These are phyloP conservation scores for Gigaspora rosea DNA, from an alignment of 192 early-diverging fungal species.

Conservation along the genomic window DNA sequence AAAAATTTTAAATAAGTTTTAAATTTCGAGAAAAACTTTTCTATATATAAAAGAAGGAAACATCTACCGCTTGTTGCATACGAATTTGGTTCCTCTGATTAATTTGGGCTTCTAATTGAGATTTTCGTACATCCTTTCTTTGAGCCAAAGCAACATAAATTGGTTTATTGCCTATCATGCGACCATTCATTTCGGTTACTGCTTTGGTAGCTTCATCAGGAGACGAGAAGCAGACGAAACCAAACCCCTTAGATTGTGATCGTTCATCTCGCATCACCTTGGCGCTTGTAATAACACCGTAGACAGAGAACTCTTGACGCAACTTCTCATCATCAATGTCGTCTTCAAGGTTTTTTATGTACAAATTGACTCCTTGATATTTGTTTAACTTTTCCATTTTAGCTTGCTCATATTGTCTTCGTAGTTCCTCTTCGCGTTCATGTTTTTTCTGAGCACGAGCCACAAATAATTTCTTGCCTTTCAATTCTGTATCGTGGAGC, in stretches of 20 bases:
- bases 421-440: constrained; percentile 96
- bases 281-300: constrained; percentile 94
- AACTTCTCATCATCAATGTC: constrained; percentile 94
- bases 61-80: constrained; percentile 49
- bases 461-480: constrained; percentile 92
- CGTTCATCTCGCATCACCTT: constrained; percentile 98
- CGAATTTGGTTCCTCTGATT: constrained; percentile 86
- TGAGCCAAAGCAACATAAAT: constrained; percentile 98
- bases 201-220: constrained; percentile 99
- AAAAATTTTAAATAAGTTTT: not conserved
- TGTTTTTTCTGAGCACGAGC: constrained; percentile 98
- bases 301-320: constrained; percentile 93
- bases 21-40: not conserved
- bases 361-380: constrained; percentile 99
- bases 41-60: not conserved
- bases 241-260: constrained; percentile 87
- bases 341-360: constrained; percentile 99
- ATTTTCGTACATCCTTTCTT: constrained; percentile 94
- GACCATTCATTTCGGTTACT: constrained; percentile 98
- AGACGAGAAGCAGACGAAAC: constrained; percentile 99
- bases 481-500: constrained; percentile 90
- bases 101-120: constrained; percentile 95
- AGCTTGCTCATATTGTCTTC: constrained; percentile 92
- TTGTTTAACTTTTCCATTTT: constrained; percentile 95
- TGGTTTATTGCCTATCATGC: constrained; percentile 92